phyloP scores from a whole-genome alignment of 1,284 basidiomycete genomes.

The Polyporus tsugae region DNA sequence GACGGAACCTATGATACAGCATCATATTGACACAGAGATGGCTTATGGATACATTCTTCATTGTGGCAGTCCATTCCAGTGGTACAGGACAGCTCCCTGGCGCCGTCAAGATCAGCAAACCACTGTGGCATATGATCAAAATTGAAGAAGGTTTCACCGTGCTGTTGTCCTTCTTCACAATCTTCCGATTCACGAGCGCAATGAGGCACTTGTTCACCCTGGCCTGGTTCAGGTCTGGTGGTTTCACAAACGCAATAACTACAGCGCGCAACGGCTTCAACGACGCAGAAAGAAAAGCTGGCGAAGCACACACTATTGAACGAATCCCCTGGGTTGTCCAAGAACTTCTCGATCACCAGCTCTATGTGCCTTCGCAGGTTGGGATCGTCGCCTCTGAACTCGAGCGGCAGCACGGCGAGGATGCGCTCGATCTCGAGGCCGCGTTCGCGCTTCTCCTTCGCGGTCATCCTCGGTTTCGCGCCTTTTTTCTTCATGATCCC shows the following conservation, averaged over 20 bases:
- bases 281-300: neutral
- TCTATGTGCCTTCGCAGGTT: slow-evolving; percentile 81
- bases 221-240: slow-evolving; percentile 87
- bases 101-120: neutral
- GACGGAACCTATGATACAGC: slow-evolving; percentile 11
- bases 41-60: slow-evolving; percentile 20
- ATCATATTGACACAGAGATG: slow-evolving; percentile 1
- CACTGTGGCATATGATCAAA: neutral
- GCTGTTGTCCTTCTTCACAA: slow-evolving; percentile 79
- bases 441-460: slow-evolving; percentile 86
- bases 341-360: slow-evolving; percentile 73
- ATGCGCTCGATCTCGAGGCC: slow-evolving; percentile 78
- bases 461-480: slow-evolving; percentile 69
- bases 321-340: slow-evolving; percentile 62
- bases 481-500: slow-evolving; percentile 63
- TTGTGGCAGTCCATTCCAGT: slow-evolving; percentile 52
- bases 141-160: slow-evolving; percentile 52
- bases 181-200: slow-evolving; percentile 88
- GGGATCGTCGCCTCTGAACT: slow-evolving; percentile 91
- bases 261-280: slow-evolving; percentile 10
- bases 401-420: slow-evolving; percentile 84
- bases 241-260: slow-evolving; percentile 85
- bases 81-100: slow-evolving; percentile 58
- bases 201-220: slow-evolving; percentile 94
- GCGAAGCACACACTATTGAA: slow-evolving; percentile 56